Evolutionary conservation across 371 early-diverging fungal genomes (phyloP).

Genomic region (Thermomucor indicae-seudaticae): DNA sequence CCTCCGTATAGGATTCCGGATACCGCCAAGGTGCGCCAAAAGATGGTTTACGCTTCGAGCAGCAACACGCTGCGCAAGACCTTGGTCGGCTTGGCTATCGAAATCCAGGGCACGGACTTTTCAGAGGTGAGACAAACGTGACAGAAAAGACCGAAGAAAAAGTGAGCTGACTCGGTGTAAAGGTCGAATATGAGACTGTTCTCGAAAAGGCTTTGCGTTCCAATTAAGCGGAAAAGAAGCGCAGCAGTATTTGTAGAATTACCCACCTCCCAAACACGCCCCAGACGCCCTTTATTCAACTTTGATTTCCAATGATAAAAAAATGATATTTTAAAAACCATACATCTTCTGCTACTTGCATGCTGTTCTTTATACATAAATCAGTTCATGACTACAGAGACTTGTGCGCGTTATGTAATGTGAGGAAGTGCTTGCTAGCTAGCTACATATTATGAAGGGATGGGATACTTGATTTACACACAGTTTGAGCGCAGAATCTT

Average conservation of each 20-base stretch:
- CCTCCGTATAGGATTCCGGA: constrained; percentile 81
- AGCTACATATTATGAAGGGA: background rate
- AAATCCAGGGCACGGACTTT: constrained; percentile 84
- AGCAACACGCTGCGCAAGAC: constrained; percentile 77
- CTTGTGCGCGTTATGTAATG: no score
- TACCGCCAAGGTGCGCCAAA: constrained; percentile 66
- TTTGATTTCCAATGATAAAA: background rate
- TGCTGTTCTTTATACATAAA: no score
- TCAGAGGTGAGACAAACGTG: constrained; percentile 45
- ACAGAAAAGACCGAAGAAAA: background rate
- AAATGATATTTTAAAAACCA: no score
- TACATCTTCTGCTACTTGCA: no score
- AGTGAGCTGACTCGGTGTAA: constrained; percentile 10
- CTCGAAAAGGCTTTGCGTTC: constrained; percentile 66
- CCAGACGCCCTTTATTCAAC: background rate
- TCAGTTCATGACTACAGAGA: no score
- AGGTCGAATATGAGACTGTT: constrained; percentile 72
- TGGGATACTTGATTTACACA: background rate
- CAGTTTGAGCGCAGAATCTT: background rate
- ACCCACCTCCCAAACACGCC: background rate
- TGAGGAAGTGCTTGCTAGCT: no score
- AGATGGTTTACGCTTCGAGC: constrained; percentile 93
- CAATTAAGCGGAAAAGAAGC: no score
- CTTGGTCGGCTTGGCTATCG: constrained; percentile 72
- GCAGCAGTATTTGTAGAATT: no score